Evolutionary conservation across 2,329 filamentous ascomycete species (phyloP).

Genomic region (Colletotrichum viniferum): DNA sequence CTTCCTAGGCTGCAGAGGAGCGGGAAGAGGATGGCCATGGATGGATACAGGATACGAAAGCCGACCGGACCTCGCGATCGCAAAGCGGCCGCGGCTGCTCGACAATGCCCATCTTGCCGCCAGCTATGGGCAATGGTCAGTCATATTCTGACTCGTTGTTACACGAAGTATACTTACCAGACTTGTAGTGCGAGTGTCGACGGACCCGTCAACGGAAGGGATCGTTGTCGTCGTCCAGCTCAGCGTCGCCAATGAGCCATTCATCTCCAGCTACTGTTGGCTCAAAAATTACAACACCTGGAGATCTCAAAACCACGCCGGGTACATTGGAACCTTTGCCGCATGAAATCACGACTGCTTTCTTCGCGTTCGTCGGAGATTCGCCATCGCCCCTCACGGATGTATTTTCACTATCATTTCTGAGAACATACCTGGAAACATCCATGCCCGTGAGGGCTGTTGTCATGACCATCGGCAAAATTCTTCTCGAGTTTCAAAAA

Average conservation of each 20-base stretch:
- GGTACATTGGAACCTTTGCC: background rate
- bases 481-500: background rate
- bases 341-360: background rate
- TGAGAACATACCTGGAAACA: background rate
- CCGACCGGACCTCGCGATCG: background rate
- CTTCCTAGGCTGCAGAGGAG: background rate
- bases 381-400: constrained; percentile 6
- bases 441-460: background rate
- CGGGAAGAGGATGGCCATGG: background rate
- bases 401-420: constrained; percentile 4
- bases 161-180: background rate
- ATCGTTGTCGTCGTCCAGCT: background rate
- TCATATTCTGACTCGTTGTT: background rate
- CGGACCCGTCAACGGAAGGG: background rate
- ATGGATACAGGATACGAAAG: background rate
- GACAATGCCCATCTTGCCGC: background rate
- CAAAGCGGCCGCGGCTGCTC: background rate
- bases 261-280: background rate
- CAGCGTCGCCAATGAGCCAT: background rate
- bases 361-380: constrained; percentile 11
- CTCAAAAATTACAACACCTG: background rate
- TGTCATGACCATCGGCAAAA: background rate
- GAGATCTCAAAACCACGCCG: background rate
- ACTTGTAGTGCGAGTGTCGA: background rate
- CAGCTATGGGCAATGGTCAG: background rate